Evolutionary conservation across 2,329 filamentous ascomycete species (phyloP).

Genomic region (Shiraia bambusicola): DNA sequence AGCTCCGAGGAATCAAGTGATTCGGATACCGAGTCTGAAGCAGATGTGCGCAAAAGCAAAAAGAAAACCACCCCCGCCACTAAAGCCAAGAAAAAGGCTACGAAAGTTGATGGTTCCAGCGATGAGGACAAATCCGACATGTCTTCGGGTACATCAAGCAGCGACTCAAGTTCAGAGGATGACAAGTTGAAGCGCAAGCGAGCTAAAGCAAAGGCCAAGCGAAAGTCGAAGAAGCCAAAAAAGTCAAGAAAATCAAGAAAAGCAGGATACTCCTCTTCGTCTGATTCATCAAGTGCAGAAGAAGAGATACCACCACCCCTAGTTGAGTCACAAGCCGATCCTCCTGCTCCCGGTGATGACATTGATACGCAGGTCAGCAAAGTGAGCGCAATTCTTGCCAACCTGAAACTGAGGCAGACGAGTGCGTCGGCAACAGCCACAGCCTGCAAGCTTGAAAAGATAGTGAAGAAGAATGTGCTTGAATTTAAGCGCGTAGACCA

Average conservation of each 20-base stretch:
- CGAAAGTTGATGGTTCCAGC: conserved; percentile 23
- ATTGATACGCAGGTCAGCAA: conserved; percentile 18
- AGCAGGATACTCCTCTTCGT: conserved; percentile 1
- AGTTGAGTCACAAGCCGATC: conserved; percentile 2
- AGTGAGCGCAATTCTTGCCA: conserved; percentile 12
- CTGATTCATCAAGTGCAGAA: conserved; percentile 11
- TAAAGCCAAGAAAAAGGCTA: conserved; percentile 28
- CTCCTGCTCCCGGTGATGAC: conserved; percentile 11
- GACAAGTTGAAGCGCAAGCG: conserved; percentile 19
- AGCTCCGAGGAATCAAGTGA: conserved; percentile 18
- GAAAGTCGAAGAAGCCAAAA: conserved; percentile 17
- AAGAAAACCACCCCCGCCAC: conserved; percentile 18
- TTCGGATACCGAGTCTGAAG: conserved; percentile 17
- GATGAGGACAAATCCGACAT: conserved; percentile 16
- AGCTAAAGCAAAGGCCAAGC: conserved; percentile 21
- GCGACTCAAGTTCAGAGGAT: conserved; percentile 18
- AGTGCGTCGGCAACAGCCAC: conserved; percentile 12
- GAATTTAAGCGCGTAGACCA: conserved; percentile 71
- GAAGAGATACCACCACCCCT: conserved; percentile 8
- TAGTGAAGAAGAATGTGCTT: conserved; percentile 45
- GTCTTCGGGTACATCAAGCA: conserved; percentile 17
- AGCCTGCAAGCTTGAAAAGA: conserved; percentile 18
- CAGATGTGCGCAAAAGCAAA: conserved; percentile 12
- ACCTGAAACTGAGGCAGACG: conserved; percentile 20
- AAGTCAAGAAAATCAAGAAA: conserved; percentile 8